phyloP scores from a whole-genome alignment of 208 protist species.

The Leishmania gerbilli region DNA sequence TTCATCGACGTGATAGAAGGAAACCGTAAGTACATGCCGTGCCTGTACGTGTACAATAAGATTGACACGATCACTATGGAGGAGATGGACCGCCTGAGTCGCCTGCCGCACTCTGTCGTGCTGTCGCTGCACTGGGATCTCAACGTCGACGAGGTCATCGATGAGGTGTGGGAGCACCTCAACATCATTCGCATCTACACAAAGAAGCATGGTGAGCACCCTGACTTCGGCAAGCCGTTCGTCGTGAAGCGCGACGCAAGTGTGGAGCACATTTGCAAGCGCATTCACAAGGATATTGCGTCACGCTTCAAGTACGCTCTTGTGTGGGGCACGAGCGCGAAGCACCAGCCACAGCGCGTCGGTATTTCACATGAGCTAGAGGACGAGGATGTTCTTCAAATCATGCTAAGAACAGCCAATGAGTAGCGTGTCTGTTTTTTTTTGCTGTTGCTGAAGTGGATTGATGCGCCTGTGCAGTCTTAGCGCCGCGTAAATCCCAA shows the following conservation, averaged over 20 bases:
- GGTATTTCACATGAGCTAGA: constrained; percentile 90
- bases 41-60: constrained; percentile 96
- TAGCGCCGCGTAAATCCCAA: background rate
- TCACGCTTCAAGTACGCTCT: constrained; percentile 94
- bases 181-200: constrained; percentile 97
- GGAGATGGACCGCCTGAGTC: constrained; percentile 94
- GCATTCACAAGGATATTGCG: constrained; percentile 94
- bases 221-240: constrained; percentile 96
- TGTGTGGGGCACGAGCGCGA: constrained; percentile 96
- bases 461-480: constrained; percentile 7
- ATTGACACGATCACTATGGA: constrained; percentile 97
- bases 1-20: constrained; percentile 99
- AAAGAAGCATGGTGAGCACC: constrained; percentile 93
- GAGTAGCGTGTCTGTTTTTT: constrained; percentile 46
- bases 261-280: constrained; percentile 93
- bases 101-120: constrained; percentile 89
- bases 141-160: constrained; percentile 94
- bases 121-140: constrained; percentile 91
- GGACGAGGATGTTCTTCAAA: constrained; percentile 93
- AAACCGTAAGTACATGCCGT: constrained; percentile 95
- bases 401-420: constrained; percentile 90
- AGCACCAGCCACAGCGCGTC: constrained; percentile 96
- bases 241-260: constrained; percentile 89
- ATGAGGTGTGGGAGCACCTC: constrained; percentile 97
- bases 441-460: background rate